Conservation (phyloP, 2,329 filamentous ascomycete species). For the Chalaropsis thielavioides region DNA sequence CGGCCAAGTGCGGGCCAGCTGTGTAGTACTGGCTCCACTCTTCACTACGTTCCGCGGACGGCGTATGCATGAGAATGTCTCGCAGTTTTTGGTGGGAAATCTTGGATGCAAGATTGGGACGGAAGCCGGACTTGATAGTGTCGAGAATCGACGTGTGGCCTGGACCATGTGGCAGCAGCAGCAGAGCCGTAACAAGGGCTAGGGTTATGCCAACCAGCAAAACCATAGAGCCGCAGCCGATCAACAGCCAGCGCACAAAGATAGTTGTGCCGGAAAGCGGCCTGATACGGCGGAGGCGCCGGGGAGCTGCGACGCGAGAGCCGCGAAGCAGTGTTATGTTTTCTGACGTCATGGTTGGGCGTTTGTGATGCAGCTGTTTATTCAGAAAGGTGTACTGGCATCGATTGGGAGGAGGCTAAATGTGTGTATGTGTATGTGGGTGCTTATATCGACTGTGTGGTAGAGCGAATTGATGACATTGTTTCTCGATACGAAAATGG, state of each 20-base stretch:
- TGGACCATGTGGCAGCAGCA: constrained; percentile 3
- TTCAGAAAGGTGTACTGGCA: not conserved
- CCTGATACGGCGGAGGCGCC: not conserved
- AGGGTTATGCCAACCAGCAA: not conserved
- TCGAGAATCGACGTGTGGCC: constrained; percentile 2
- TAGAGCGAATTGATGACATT: too few species aligned
- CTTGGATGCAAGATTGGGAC: not conserved
- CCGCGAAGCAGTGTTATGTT: not conserved
- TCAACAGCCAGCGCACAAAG: constrained; percentile 3
- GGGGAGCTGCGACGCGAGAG: not conserved
- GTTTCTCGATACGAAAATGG: too few species aligned
- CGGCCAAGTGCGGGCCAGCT: constrained; percentile 58
- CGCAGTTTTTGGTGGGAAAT: constrained; percentile 37
- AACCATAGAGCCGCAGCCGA: not conserved
- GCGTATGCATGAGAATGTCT: constrained; percentile 43
- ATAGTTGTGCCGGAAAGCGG: not conserved
- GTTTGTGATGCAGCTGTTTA: not conserved
- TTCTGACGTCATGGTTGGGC: constrained; percentile 1
- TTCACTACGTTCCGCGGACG: constrained; percentile 40
- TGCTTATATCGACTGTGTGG: too few species aligned
- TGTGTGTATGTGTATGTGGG: too few species aligned
- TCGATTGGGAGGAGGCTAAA: not conserved
- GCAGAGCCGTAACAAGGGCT: not conserved
- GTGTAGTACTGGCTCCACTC: constrained; percentile 73
- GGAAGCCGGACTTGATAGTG: constrained; percentile 6